These are phyloP conservation scores for Lachnellula arida DNA, from an alignment of 2,329 filamentous ascomycete genomes.

Conservation along the genomic window DNA sequence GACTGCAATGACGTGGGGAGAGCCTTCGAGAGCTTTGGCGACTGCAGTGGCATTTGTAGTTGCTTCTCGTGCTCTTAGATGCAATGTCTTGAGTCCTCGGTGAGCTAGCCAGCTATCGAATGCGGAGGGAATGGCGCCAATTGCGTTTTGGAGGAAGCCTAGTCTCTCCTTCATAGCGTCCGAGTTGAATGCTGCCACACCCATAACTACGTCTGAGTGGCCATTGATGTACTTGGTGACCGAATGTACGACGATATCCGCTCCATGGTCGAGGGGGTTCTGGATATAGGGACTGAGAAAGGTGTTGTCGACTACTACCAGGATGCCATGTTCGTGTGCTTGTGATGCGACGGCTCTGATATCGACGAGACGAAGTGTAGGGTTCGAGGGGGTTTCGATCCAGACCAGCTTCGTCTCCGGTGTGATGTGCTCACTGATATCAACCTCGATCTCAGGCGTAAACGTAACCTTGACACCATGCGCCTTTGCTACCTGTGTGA, in stretches of 20 bases:
- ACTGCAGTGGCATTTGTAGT: conserved; percentile 75
- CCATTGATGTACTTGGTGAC: conserved; percentile 99
- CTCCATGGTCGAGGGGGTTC: conserved; percentile 90
- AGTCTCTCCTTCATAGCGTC: conserved; percentile 72
- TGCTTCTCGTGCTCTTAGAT: conserved; percentile 84
- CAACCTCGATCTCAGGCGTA: conserved; percentile 84
- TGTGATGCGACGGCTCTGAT: conserved; percentile 78
- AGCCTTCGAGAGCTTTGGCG: conserved; percentile 71
- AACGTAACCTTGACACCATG: conserved; percentile 95
- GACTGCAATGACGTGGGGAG: conserved; percentile 77
- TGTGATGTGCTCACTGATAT: conserved; percentile 79
- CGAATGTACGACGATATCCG: conserved; percentile 93
- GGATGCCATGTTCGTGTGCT: conserved; percentile 82
- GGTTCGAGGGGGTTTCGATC: conserved; percentile 96
- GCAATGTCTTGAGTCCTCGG: conserved; percentile 92
- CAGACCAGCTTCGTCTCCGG: conserved; percentile 90
- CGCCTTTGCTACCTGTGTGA: conserved; percentile 93
- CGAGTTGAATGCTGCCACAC: conserved; percentile 90
- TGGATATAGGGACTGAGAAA: conserved; percentile 96
- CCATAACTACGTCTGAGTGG: conserved; percentile 96
- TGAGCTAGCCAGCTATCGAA: conserved; percentile 99
- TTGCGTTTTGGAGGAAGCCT: conserved; percentile 92
- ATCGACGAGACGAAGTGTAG: conserved; percentile 87
- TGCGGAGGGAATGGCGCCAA: conserved; percentile 87
- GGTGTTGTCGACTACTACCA: conserved; percentile 99